Base-by-base conservation (phyloP, 768 basidiomycete genomes). In the Phylloporus sp. region DNA sequence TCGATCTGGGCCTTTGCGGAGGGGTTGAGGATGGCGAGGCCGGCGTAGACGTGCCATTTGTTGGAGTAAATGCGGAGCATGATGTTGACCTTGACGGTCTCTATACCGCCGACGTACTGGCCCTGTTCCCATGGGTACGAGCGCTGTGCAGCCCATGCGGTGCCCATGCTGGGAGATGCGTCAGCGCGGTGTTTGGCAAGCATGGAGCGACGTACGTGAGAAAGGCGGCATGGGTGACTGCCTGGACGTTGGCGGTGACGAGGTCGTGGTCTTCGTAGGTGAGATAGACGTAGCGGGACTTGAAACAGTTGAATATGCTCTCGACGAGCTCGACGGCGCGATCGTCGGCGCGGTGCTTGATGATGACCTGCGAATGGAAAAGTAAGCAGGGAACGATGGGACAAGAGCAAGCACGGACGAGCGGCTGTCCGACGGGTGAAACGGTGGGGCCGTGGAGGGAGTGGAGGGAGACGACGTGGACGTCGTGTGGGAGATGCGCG, bases 11-110 rank as follows among this genome's bases (percentile, higher is more conserved):
- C 65, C 33, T 79, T 79, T 0, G 96, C 96, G 10, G 78, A 83
- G 5, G 96, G 95, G 67, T 99, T 98, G 52, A 99, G 79, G 63
- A 98, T 90, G 1, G 95, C 95, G n/a, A 99, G 79, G 2, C 96
- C 95, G 13, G 95, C 95, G 64, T 99, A 99, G 61, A 99, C 95
- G 69, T 99, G 95, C 93, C 93, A 99, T 50, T 92, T 86, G 66
- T 93, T 96, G 35, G 90, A 79, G 68, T 97, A 99, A 59, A 99
- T 98, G 0, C 96, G 90, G 17, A 96, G 79, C 52, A 88, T 83
- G 66, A 97, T 86, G 74, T 99, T 99, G 58, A 65, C 93, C 69
- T 99, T 99, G 57, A 92, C 92, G 2, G 91, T 94, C 66, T 99
- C 96, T 57, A 99, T 93, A 0, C 96, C 96, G 20, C 93, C 90